Evolutionary conservation across 129 eudicot species (phyloP).

Genomic region (Flaveria brownii): DNA sequence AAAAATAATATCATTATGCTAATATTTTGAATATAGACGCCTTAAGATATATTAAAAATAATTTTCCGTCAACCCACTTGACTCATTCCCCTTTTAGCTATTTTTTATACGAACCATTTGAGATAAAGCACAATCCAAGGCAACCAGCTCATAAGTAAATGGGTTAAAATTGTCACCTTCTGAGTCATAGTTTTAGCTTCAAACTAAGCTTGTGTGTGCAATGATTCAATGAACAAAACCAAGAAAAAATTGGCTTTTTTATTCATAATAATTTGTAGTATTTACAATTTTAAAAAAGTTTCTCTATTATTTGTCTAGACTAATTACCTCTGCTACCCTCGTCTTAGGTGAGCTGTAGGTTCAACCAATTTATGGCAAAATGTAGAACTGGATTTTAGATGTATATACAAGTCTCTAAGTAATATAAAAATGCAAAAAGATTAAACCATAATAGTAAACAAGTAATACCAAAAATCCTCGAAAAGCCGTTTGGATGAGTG

Average conservation of each 20-base stretch:
- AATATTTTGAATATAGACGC: not conserved
- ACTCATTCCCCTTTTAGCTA: not conserved
- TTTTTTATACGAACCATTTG: not conserved
- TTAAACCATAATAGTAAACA: not conserved
- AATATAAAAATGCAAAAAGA: not conserved
- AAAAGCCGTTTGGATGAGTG: conserved; percentile 78
- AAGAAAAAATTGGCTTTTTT: not conserved
- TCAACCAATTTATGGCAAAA: not conserved
- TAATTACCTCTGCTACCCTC: conserved; percentile 8
- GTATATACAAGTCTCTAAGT: not conserved
- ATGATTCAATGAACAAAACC: conserved; percentile 8
- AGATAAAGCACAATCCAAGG: not conserved
- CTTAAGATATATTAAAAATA: not conserved
- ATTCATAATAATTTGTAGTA: not conserved
- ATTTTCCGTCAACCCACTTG: not conserved
- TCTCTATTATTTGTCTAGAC: not conserved
- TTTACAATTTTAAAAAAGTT: not conserved
- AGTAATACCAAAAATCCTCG: conserved; percentile 83
- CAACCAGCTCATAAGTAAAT: not conserved
- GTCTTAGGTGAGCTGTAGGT: not conserved
- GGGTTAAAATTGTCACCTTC: not conserved
- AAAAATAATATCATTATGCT: not conserved
- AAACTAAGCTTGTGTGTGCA: not conserved
- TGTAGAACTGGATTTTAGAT: not conserved
- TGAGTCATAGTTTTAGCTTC: conserved; percentile 3